A percentile compares a stretch with the other conserved stretches of the same genome.
Conservation (phyloP, 1,284 basidiomycete genomes). For the Volvariella surrecta region DNA sequence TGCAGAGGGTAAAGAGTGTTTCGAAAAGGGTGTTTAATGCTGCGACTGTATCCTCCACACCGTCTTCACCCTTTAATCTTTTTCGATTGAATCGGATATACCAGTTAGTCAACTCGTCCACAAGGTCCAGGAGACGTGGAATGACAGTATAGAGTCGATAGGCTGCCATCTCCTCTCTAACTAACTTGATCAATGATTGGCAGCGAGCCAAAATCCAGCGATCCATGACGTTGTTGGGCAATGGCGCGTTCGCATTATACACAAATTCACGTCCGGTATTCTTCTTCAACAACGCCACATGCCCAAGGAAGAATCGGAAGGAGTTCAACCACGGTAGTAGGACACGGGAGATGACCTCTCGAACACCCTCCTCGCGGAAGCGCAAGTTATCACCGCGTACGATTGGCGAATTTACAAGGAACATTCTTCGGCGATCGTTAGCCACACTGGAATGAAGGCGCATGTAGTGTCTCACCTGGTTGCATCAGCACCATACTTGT, state of each 20-base stretch:
- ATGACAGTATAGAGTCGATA: constrained; percentile 99
- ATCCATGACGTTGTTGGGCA: constrained; percentile 95
- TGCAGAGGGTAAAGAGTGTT: constrained; percentile 87
- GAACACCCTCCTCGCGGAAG: constrained; percentile 97
- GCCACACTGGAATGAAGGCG: background rate
- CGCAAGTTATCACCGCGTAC: constrained; percentile 96
- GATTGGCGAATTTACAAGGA: constrained; percentile 98
- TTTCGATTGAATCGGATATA: constrained; percentile 99
- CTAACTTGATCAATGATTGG: constrained; percentile 91
- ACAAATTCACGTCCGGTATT: constrained; percentile 73
- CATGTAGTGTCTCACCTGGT: constrained; percentile 53
- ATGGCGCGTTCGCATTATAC: constrained; percentile 82
- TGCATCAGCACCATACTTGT: constrained; percentile 93
- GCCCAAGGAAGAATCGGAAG: constrained; percentile 99
- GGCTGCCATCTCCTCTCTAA: constrained; percentile 92
- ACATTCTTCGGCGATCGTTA: constrained; percentile 54
- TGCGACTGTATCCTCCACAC: constrained; percentile 79
- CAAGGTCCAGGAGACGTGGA: constrained; percentile 84
- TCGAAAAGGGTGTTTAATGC: constrained; percentile 98
- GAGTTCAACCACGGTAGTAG: constrained; percentile 99
- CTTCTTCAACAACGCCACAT: constrained; percentile 86
- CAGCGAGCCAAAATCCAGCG: constrained; percentile 97
- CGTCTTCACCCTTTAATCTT: constrained; percentile 93
- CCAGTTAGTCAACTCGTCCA: constrained; percentile 99
- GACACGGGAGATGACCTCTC: constrained; percentile 91